These are phyloP conservation scores for Apophysomyces trapeziformis DNA, from an alignment of 371 early-diverging fungal species.

Conservation along the genomic window DNA sequence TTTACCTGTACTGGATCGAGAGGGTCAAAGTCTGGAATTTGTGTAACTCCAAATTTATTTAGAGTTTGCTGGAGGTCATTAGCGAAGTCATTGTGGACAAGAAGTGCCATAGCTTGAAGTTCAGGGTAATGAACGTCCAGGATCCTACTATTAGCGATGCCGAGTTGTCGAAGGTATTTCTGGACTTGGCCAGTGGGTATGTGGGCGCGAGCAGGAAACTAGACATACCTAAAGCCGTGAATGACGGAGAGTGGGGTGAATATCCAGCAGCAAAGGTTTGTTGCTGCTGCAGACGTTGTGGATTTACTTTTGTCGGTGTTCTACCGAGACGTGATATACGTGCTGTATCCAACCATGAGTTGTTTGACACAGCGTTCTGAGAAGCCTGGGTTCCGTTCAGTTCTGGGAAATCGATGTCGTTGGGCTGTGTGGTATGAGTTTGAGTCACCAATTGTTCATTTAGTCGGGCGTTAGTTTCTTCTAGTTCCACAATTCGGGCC, in stretches of 20 bases:
- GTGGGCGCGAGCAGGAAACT: slow-evolving; percentile 6
- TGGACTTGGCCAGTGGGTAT: neutral
- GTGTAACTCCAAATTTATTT: no score
- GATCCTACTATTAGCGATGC: slow-evolving; percentile 10
- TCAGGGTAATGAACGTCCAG: slow-evolving; percentile 21
- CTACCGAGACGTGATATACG: neutral
- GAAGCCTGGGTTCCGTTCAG: neutral
- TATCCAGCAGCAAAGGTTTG: slow-evolving; percentile 6
- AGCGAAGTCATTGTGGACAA: slow-evolving; percentile 20
- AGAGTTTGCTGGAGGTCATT: neutral
- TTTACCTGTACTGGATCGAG: neutral
- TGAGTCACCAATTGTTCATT: neutral
- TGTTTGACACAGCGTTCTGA: neutral
- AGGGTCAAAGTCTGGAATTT: no score
- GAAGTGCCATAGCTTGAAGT: slow-evolving; percentile 2
- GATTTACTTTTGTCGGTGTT: neutral
- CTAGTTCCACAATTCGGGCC: neutral
- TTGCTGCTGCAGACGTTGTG: neutral
- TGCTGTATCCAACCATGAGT: neutral
- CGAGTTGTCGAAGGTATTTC: neutral
- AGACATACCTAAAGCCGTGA: slow-evolving; percentile 20
- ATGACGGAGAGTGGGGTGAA: slow-evolving; percentile 12
- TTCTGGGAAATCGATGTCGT: neutral
- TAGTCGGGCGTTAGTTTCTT: neutral
- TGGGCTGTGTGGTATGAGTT: neutral